phyloP scores from a whole-genome alignment of 768 basidiomycete genomes.

The Bullera alba region DNA sequence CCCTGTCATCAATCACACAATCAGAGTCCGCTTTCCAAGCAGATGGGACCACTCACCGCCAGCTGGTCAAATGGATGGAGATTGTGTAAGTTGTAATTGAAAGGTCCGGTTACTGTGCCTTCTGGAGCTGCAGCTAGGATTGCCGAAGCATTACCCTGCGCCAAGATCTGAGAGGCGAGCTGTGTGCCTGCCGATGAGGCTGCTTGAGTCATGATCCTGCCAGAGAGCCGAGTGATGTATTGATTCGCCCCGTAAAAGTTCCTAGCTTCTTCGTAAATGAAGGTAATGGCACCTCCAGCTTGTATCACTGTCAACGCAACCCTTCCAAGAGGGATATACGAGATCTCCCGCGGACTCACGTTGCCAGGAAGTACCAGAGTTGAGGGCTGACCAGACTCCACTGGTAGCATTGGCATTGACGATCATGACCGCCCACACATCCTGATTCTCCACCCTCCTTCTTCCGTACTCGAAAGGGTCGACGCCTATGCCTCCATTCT shows the following conservation, averaged over 20 bases:
- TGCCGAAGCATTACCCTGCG: constrained; percentile 14
- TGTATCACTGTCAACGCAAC: background rate
- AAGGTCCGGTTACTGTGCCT: constrained; percentile 22
- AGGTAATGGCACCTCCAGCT: constrained; percentile 34
- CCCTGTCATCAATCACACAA: constrained; percentile 3
- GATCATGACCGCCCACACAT: constrained; percentile 37
- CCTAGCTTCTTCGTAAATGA: constrained; percentile 37
- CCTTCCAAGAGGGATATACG: background rate
- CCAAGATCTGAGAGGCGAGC: constrained; percentile 16
- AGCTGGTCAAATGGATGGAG: constrained; percentile 40
- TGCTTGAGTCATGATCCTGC: constrained; percentile 21
- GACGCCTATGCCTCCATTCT: constrained; percentile 25
- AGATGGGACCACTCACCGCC: constrained; percentile 14
- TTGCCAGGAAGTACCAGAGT: constrained; percentile 23
- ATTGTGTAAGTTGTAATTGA: constrained; percentile 35
- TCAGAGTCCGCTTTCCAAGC: too few species aligned
- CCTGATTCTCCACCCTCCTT: constrained; percentile 31
- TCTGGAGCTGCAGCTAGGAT: constrained; percentile 16
- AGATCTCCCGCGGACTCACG: constrained; percentile 17
- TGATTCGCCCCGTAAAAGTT: constrained; percentile 38
- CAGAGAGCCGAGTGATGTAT: constrained; percentile 29
- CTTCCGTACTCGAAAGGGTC: constrained; percentile 30
- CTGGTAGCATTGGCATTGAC: constrained; percentile 43
- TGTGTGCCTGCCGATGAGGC: constrained; percentile 16
- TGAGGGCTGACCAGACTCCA: constrained; percentile 29